These are phyloP conservation scores for Rhododendron molle DNA, from an alignment of 148 eudicot species.

Conservation along the genomic window DNA sequence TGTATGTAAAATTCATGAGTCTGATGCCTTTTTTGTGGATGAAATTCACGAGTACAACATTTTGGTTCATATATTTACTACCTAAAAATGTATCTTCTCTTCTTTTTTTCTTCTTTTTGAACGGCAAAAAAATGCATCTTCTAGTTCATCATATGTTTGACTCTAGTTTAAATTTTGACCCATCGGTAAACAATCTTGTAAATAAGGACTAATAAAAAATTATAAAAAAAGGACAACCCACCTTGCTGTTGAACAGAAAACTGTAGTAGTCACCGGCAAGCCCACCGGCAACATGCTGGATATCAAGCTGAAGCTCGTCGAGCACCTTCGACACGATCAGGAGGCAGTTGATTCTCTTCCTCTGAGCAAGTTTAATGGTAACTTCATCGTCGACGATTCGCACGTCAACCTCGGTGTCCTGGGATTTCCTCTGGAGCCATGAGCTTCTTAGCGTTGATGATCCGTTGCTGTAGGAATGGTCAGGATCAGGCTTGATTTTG, in stretches of 20 bases:
- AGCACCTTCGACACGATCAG: conserved; percentile 69
- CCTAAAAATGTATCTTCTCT: not conserved
- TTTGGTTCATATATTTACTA: not conserved
- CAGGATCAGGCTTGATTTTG: conserved; percentile 33
- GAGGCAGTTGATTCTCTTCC: conserved; percentile 70
- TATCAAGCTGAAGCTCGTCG: conserved; percentile 82
- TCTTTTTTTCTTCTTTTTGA: too few species aligned
- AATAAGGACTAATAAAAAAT: not conserved
- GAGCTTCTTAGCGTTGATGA: conserved; percentile 60
- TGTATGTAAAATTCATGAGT: not conserved
- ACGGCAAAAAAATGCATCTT: not conserved
- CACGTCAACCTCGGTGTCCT: conserved; percentile 82
- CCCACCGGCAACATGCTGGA: conserved; percentile 94
- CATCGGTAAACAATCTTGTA: not conserved
- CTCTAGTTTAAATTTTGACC: not conserved
- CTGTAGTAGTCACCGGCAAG: conserved; percentile 90
- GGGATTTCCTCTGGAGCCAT: conserved; percentile 86
- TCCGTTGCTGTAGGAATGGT: conserved; percentile 35
- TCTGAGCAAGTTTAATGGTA: conserved; percentile 80
- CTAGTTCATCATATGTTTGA: not conserved
- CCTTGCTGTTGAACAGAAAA: conserved; percentile 89
- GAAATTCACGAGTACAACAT: not conserved
- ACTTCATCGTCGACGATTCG: conserved; percentile 83
- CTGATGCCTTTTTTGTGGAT: not conserved
- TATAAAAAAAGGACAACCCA: conserved; percentile 2